Percentiles rank a stretch among this genome's conserved stretches.
Conservation (phyloP, 257 asterid genomes). For the Solanum sparsipilum region DNA sequence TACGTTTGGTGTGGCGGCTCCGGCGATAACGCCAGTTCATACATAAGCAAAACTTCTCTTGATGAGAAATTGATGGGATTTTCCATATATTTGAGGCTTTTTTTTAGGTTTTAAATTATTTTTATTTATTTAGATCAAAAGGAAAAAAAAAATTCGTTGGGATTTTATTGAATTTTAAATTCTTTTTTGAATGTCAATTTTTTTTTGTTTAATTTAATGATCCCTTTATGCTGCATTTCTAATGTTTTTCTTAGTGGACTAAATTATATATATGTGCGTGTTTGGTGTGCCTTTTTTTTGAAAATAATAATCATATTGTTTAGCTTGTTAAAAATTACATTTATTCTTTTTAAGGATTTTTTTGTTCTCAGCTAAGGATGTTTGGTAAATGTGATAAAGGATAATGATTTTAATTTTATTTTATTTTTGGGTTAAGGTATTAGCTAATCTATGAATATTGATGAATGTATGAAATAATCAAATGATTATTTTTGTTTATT, state of each 20-base stretch:
- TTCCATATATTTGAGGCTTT: neutral
- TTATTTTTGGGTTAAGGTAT: neutral
- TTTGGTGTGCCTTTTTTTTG: neutral
- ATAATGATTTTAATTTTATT: too few relatives aligned
- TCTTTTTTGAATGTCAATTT: neutral
- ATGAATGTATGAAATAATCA: neutral
- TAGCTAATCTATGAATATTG: neutral
- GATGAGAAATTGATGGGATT: neutral
- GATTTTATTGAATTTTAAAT: neutral
- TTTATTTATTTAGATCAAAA: neutral
- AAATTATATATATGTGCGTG: neutral
- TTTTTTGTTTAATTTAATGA: neutral
- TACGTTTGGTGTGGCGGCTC: constrained; percentile 18
- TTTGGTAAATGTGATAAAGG: neutral
- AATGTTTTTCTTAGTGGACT: neutral
- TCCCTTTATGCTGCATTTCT: neutral
- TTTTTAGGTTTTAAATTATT: neutral
- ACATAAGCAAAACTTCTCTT: constrained; percentile 4
- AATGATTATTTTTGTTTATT: neutral
- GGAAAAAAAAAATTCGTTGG: neutral
- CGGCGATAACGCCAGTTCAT: constrained; percentile 34
- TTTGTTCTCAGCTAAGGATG: neutral
- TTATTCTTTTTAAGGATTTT: neutral
- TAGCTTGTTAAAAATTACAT: neutral
- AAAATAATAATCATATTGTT: neutral